Conservation (phyloP, 345 rosid genomes). For the Eucalyptus victrix region DNA sequence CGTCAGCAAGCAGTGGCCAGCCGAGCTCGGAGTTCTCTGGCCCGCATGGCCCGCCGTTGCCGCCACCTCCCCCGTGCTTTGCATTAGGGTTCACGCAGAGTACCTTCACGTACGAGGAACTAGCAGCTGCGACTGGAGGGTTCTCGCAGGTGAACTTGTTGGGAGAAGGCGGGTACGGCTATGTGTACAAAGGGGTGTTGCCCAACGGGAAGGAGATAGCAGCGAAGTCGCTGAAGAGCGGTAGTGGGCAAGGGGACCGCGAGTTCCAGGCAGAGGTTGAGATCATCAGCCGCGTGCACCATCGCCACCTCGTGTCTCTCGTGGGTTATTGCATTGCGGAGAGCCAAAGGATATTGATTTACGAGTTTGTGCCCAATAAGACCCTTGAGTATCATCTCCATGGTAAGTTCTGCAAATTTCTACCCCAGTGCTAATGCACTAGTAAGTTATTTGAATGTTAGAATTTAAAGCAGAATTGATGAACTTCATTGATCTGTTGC, state of each 20-base stretch:
- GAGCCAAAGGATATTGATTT: constrained; percentile 47
- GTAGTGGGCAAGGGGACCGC: constrained; percentile 68
- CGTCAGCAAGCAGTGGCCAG: constrained; percentile 23
- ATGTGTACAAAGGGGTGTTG: constrained; percentile 70
- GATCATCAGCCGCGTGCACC: constrained; percentile 89
- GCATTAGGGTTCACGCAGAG: constrained; percentile 54
- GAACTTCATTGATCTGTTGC: background rate
- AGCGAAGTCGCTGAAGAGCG: constrained; percentile 67
- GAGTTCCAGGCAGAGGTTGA: constrained; percentile 92
- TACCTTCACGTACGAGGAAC: constrained; percentile 59
- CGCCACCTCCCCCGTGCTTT: constrained; percentile 32
- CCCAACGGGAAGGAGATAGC: constrained; percentile 80
- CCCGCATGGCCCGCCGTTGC: constrained; percentile 28
- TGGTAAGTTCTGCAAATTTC: constrained; percentile 14
- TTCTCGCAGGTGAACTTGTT: constrained; percentile 47
- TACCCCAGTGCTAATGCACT: background rate
- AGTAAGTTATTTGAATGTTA: background rate
- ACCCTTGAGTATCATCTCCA: constrained; percentile 75
- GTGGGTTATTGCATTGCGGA: constrained; percentile 71
- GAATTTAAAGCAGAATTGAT: background rate
- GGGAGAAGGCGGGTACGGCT: constrained; percentile 90
- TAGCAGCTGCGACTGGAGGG: constrained; percentile 54
- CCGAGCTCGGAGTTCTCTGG: constrained; percentile 27
- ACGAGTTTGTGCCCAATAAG: constrained; percentile 66
- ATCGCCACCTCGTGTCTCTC: constrained; percentile 82